Evolutionary conservation across 306 rosid species (phyloP).

Genomic region (Canavalia gladiata): DNA sequence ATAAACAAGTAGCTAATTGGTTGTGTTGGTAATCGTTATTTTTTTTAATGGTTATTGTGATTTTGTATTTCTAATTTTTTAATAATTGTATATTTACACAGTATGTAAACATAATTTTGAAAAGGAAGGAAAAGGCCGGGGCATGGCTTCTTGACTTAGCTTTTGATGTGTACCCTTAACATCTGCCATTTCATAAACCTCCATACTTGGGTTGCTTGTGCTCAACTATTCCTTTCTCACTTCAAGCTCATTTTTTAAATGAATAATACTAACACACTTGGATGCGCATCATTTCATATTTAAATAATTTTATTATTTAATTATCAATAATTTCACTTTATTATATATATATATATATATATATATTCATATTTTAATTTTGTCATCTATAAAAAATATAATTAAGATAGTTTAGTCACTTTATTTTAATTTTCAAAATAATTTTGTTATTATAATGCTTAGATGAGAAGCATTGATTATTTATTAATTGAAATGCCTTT

Average conservation of each 20-base stretch:
- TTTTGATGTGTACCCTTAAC: conserved; percentile 7
- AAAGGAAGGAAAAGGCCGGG: background rate
- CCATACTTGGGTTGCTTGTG: background rate
- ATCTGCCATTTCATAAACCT: background rate
- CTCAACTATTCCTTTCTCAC: background rate
- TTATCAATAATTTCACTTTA: no score
- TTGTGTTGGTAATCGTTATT: background rate
- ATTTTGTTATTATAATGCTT: no score
- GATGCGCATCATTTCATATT: no score
- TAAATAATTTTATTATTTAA: no score
- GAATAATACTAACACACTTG: background rate
- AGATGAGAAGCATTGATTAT: no score
- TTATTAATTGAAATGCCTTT: no score
- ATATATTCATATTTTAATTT: no score
- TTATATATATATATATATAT: no score
- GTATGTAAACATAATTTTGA: background rate
- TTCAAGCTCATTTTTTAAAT: background rate
- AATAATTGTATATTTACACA: background rate
- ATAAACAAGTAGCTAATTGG: background rate
- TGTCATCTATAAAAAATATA: no score
- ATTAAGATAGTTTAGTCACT: no score
- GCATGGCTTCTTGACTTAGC: conserved; percentile 41
- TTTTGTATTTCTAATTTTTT: background rate
- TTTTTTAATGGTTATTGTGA: background rate
- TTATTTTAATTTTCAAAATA: no score